Conservation (phyloP, 2,329 filamentous ascomycete species). For the Diplocarpon mali region DNA sequence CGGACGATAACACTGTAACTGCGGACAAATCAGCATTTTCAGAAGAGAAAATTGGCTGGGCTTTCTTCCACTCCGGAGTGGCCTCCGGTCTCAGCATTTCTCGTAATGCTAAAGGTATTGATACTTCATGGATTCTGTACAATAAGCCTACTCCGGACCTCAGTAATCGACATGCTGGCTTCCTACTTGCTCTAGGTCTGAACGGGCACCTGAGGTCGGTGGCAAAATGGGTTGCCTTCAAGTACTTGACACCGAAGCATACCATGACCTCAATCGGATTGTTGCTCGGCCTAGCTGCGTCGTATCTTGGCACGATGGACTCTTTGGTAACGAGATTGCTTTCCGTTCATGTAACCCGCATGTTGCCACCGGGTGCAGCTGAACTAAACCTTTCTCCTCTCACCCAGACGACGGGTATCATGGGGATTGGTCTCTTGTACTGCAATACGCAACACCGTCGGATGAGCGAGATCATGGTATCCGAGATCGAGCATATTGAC, state of each 20-base stretch:
- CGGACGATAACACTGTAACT: slow-evolving; percentile 84
- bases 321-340: slow-evolving; percentile 84
- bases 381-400: slow-evolving; percentile 88
- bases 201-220: slow-evolving; percentile 91
- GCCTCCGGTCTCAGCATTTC: slow-evolving; percentile 90
- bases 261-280: slow-evolving; percentile 98
- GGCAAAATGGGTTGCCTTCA: slow-evolving; percentile 98
- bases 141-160: slow-evolving; percentile 83
- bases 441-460: slow-evolving; percentile 91
- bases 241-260: slow-evolving; percentile 97
- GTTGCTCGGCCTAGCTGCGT: slow-evolving; percentile 83
- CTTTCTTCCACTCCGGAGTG: slow-evolving; percentile 94
- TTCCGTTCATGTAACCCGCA: slow-evolving; percentile 90
- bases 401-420: slow-evolving; percentile 90
- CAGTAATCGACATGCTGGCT: slow-evolving; percentile 92
- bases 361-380: slow-evolving; percentile 84
- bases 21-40: slow-evolving; percentile 80
- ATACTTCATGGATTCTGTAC: slow-evolving; percentile 97
- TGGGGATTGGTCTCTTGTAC: slow-evolving; percentile 93
- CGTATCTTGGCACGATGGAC: slow-evolving; percentile 95
- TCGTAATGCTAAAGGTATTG: slow-evolving; percentile 79
- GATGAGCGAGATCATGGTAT: slow-evolving; percentile 99
- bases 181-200: slow-evolving; percentile 78
- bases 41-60: slow-evolving; percentile 96
- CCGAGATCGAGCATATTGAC: slow-evolving; percentile 84